These are phyloP conservation scores for Cenchrus fungigraminus DNA, from an alignment of 176 grass and related monocot genomes.

Conservation along the genomic window DNA sequence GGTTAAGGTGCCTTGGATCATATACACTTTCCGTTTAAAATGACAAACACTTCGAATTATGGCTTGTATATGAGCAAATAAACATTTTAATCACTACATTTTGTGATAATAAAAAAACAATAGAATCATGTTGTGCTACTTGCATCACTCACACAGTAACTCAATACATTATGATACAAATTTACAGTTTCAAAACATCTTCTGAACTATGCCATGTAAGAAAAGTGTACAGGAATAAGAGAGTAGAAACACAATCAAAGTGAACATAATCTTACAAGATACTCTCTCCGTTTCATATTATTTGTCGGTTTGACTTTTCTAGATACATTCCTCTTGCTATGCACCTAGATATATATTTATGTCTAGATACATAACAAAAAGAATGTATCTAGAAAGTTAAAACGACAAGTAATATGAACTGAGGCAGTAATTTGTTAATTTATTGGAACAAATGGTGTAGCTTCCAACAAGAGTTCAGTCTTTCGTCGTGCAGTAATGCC, in stretches of 20 bases:
- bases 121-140: background rate
- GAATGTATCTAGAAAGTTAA: too few relatives aligned
- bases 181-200: background rate
- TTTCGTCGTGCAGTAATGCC: background rate
- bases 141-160: background rate
- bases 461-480: background rate
- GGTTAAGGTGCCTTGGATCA: constrained; percentile 6
- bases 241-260: background rate
- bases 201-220: background rate
- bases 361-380: too few relatives aligned
- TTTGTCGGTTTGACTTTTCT: too few relatives aligned
- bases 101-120: background rate
- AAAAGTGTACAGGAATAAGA: background rate
- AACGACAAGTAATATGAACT: too few relatives aligned
- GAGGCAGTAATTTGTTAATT: background rate
- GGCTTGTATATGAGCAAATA: background rate
- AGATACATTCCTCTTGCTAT: too few relatives aligned
- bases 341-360: too few relatives aligned
- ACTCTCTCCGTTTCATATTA: background rate
- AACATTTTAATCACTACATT: background rate
- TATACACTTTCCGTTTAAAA: background rate
- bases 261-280: background rate
- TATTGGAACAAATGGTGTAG: background rate
- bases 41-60: background rate
- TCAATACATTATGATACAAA: background rate